Base-by-base conservation (phyloP, 2,329 filamentous ascomycete species). In the Esteya vermicola region DNA sequence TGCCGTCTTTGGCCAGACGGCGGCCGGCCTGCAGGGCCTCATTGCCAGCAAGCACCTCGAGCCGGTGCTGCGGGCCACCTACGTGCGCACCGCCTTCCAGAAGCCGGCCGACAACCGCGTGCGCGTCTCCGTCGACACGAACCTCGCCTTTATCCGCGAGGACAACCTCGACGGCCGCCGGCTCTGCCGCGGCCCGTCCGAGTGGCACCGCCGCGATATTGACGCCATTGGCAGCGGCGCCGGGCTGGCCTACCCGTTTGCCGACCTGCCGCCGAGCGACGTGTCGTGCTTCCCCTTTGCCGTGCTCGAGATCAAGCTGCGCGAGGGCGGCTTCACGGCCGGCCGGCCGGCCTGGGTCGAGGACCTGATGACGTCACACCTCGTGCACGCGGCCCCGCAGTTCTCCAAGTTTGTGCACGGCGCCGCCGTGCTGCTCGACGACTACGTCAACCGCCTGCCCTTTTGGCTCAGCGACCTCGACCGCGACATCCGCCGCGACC, bases 361-460 rank as follows among this genome's bases (percentile, higher is more conserved):
- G 49, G 91, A 98, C 50, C 64, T 98, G 49, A 95, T 93, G 75
- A 71, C 75, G 39, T 95, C 86, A 6, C 89, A 98, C 58, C 72
- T 98, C 5, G 83, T 98, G 47, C 86, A 94, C 55, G 78, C 86
- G 34, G 79, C 83, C 0, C 85, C 88, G 2, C 77, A 82, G 38
- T 98, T 98, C 63, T 95, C 86, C 52, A 98, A 98, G 58, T 98
- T 96, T 51, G 82, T 93, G 3, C 89, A 98, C 52, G 91, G 91
- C 45, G 79, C 93, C 5, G 88, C 89, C 8, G 79, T 81, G 30
- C 69, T 98, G 3, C 96, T 96, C 50, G 91, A 96, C 52, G 85
- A 98, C 58, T 77, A 94, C 53, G 88, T 98, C 57, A 96, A 96
- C 62, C 88, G 77, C 46, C 78, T 96, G 53, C 91, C 91, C 13